Evolutionary conservation across 2,329 filamentous ascomycete genomes (phyloP), one percentile per base, ranked within the genome.

Genomic region (Arthrobotrys sinensis): DNA sequence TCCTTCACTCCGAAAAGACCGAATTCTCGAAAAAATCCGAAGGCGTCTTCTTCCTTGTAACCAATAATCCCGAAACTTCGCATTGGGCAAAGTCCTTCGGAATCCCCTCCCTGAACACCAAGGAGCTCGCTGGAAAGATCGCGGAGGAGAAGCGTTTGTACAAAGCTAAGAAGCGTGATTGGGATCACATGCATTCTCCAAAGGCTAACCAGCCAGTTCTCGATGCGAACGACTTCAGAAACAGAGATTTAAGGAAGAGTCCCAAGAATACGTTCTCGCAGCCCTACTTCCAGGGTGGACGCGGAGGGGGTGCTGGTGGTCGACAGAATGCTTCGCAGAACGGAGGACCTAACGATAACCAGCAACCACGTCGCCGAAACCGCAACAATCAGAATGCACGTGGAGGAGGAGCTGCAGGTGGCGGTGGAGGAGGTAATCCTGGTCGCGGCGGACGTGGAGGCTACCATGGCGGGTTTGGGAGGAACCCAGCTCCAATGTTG

Each of bases 31-130:
- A 77, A 46, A 77, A 80, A 4, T 66, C 64, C 12, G 79, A 79
- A 28, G 80, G 81, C 2, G 79, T 80, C 10, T 72, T 73, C 43
- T 70, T 81, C 19, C 65, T 82, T 5, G 79, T 82, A 16, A 82
- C 82, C 4, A 82, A 82, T 34, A 80, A 82, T 34, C 80, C 80
- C 3, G 80, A 76, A 36, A 79, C 81, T 0, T 60, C 78, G 0
- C 75, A 80, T 28, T 82, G 82, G 82, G 82, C 82, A 4, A 77
- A 72, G 53, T 79, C 79, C 1, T 82, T 80, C 45, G 79, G 79
- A 1, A 79, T 82, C 34, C 76, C 78, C 2, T 77, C 77, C 3
- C 64, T 80, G 11, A 75, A 76, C 32, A 81, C 71, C 12, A 70
- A 76, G 16, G 80, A 81, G 7, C 66, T 82, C 16, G 76, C 71